Base-by-base conservation (phyloP, 2,329 filamentous ascomycete genomes). In the Byssothecium circinans region DNA sequence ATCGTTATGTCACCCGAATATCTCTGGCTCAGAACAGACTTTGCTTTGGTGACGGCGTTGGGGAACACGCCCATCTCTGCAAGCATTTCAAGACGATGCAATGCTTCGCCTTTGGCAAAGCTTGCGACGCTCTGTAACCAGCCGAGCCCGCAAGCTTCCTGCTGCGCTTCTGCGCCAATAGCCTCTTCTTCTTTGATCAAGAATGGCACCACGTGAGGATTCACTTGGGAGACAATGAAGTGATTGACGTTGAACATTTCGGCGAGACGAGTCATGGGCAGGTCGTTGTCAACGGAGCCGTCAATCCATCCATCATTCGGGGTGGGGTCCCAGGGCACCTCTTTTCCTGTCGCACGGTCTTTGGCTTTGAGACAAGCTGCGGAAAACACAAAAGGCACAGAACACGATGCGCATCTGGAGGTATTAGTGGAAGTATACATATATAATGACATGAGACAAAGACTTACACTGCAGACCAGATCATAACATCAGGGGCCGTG, bases 221-320 rank as follows among this genome's bases (percentile, higher is more conserved):
- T 97, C 41, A 96, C 91, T 68, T 97, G 92, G 0, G 91, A 96
- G 15, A 96, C 92, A 57, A 97, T 96, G 65, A 96, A 96, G 67
- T 96, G 92, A 64, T 96, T 96, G 67, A 96, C 91, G 64, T 96
- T 96, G 77, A 96, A 96, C 87, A 96, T 91, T 65, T 96, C 91
- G 1, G 91, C 85, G 14, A 97, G 78, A 2, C 89, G 83, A 17
- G 87, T 90, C 84, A 95, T 95, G 1, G 92, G 92, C 2, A 97
- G 77, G 68, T 97, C 92, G 50, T 94, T 94, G 66, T 96, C 91
- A 18, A 97, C 89, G 1, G 91, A 96, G 1, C 92, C 92, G 67
- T 97, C 92, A 42, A 97, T 95, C 82, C 89, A 96, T 55, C 84
- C 83, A 6, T 64, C 64, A 65, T 91, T 88, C 22, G 89, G 86